These are phyloP conservation scores for Plasmodium reichenowi DNA, from an alignment of 169 alveolate genomes.

Conservation along the genomic window DNA sequence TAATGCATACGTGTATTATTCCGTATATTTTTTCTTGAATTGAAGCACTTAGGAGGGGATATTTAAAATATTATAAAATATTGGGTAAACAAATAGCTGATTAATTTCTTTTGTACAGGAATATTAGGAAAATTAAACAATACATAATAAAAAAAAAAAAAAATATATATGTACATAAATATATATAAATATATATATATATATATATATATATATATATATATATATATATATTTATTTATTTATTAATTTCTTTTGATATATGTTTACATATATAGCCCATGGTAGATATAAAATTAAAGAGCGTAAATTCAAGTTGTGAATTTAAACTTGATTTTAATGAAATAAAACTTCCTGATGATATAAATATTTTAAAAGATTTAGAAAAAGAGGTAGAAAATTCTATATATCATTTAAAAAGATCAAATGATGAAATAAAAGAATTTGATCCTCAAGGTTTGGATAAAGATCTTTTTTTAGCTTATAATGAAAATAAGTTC, in stretches of 20 bases:
- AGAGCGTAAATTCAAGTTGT: slow-evolving; percentile 30
- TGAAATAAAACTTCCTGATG: slow-evolving; percentile 63
- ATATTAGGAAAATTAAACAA: no score
- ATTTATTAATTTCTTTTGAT: neutral
- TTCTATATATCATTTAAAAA: slow-evolving; percentile 58
- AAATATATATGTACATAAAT: no score
- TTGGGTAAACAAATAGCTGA: no score
- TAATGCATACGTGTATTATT: no score
- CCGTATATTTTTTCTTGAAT: no score
- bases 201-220: no score
- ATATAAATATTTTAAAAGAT: slow-evolving; percentile 51
- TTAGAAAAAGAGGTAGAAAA: slow-evolving; percentile 57
- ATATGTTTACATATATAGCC: neutral
- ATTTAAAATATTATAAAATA: no score
- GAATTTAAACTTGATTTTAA: slow-evolving; percentile 53
- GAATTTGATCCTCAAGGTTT: slow-evolving; percentile 50
- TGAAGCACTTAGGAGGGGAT: no score
- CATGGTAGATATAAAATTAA: slow-evolving; percentile 64
- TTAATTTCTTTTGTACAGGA: no score
- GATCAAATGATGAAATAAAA: slow-evolving; percentile 70
- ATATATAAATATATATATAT: no score
- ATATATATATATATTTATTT: neutral
- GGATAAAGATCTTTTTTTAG: slow-evolving; percentile 57
- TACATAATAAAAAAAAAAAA: no score
- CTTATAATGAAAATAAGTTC: slow-evolving; percentile 66